Percentiles rank a stretch among this genome's conserved stretches.
phyloP scores from a whole-genome alignment of 148 eudicot species.

The Rhododendron ferrugineum region DNA sequence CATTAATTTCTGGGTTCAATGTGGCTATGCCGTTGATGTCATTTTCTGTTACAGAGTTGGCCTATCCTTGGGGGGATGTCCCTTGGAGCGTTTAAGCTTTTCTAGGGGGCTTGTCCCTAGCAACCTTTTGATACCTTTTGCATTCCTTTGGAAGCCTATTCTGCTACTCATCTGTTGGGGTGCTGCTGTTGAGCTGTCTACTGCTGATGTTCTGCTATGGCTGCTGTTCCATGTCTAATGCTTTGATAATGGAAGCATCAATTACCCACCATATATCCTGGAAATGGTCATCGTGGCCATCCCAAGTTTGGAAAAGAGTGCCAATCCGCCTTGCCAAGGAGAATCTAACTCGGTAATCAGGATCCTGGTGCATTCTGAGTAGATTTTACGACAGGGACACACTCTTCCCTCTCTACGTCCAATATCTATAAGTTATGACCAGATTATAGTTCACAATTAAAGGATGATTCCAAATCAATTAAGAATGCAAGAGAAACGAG shows the following conservation, averaged over 20 bases:
- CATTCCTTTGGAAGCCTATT: too few species aligned
- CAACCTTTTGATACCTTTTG: too few species aligned
- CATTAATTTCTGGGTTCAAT: too few species aligned
- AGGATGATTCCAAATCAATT: neutral
- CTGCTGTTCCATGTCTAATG: too few species aligned
- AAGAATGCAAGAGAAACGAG: slow-evolving; percentile 8
- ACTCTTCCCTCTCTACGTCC: neutral
- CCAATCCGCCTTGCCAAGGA: slow-evolving; percentile 71
- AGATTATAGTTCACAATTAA: neutral
- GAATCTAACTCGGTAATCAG: slow-evolving; percentile 83
- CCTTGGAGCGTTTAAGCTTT: too few species aligned
- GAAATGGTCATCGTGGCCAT: slow-evolving; percentile 90
- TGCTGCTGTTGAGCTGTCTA: too few species aligned
- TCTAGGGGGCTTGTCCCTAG: too few species aligned
- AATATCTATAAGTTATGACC: neutral
- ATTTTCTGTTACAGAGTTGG: too few species aligned
- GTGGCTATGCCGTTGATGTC: too few species aligned
- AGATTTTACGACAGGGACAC: slow-evolving; percentile 32
- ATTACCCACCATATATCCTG: slow-evolving; percentile 72
- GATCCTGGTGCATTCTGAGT: slow-evolving; percentile 71
- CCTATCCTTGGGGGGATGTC: too few species aligned
- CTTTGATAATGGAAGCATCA: neutral
- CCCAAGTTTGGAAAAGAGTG: slow-evolving; percentile 95
- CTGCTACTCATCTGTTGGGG: too few species aligned
- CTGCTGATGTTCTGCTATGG: too few species aligned